Percentiles rank a stretch among this genome's conserved stretches.
phyloP scores from a whole-genome alignment of 2,329 filamentous ascomycete species.

The Sporothrix protearum region DNA sequence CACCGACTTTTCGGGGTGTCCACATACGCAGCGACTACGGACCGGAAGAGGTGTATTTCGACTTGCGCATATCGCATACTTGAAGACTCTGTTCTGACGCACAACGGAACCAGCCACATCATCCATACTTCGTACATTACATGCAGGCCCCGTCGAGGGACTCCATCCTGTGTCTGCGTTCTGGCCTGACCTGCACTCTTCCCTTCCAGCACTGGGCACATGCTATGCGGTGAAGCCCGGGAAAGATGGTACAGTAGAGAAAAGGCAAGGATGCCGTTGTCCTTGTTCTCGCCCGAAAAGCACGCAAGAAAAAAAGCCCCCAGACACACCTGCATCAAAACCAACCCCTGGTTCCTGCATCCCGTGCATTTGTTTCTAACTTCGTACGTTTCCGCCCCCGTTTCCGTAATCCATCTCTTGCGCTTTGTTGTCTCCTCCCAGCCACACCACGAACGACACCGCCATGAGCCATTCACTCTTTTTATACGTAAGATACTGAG shows the following conservation, averaged over 20 bases:
- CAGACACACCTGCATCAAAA: slow-evolving; percentile 12
- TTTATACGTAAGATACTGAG: no score
- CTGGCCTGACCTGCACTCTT: not conserved
- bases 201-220: not conserved
- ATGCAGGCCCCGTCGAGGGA: not conserved
- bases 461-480: not conserved
- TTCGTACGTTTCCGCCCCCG: not conserved
- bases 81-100: not conserved
- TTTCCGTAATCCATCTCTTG: not conserved
- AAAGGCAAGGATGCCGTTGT: not conserved
- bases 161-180: not conserved
- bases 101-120: not conserved
- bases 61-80: not conserved
- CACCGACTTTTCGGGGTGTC: not conserved
- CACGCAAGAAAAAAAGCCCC: not conserved
- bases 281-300: not conserved
- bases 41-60: not conserved
- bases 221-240: not conserved
- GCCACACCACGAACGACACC: slow-evolving; percentile 18
- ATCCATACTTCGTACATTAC: not conserved
- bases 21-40: not conserved
- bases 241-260: not conserved
- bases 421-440: not conserved
- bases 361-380: slow-evolving; percentile 3
- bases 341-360: slow-evolving; percentile 21